A percentile compares a stretch with the other conserved stretches of the same genome.
phyloP scores from a whole-genome alignment of 1,284 basidiomycete genomes.

The Ganoderma sinense region DNA sequence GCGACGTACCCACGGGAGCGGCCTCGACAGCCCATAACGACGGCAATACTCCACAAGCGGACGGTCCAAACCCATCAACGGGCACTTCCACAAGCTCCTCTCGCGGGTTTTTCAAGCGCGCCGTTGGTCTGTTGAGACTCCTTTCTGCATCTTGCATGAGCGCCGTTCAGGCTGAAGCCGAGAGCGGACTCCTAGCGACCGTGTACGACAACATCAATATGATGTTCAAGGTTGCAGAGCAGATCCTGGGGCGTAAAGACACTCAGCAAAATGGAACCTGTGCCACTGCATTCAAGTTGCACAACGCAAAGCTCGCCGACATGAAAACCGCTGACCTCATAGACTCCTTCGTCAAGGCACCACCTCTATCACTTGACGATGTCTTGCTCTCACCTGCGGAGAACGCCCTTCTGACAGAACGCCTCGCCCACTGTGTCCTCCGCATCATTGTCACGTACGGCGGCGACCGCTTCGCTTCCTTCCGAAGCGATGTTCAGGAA shows the following conservation, averaged over 20 bases:
- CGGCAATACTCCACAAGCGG: too few species aligned
- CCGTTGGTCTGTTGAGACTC: slow-evolving; percentile 13
- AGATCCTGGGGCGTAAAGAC: slow-evolving; percentile 42
- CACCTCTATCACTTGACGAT: slow-evolving; percentile 34
- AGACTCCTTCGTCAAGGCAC: slow-evolving; percentile 31
- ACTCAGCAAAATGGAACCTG: slow-evolving; percentile 42
- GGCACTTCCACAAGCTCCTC: too few species aligned
- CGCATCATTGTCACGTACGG: slow-evolving; percentile 41
- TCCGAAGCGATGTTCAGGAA: slow-evolving; percentile 31
- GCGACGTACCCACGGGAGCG: too few species aligned
- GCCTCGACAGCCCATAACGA: too few species aligned
- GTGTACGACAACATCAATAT: slow-evolving; percentile 49
- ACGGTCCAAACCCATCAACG: too few species aligned
- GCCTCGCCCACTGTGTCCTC: slow-evolving; percentile 40
- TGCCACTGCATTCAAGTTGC: slow-evolving; percentile 35
- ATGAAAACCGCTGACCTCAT: slow-evolving; percentile 31
- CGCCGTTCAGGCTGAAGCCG: slow-evolving; percentile 28
- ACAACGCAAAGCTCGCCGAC: slow-evolving; percentile 32
- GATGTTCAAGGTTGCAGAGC: slow-evolving; percentile 40
- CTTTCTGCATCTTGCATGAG: slow-evolving; percentile 8
- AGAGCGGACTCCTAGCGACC: slow-evolving; percentile 27
- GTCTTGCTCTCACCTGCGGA: slow-evolving; percentile 35
- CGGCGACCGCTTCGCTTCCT: slow-evolving; percentile 38
- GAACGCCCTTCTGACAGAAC: slow-evolving; percentile 7
- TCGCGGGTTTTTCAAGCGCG: background rate